phyloP scores from a whole-genome alignment of 2,329 filamentous ascomycete species.

The Leptoxyphium fumago region DNA sequence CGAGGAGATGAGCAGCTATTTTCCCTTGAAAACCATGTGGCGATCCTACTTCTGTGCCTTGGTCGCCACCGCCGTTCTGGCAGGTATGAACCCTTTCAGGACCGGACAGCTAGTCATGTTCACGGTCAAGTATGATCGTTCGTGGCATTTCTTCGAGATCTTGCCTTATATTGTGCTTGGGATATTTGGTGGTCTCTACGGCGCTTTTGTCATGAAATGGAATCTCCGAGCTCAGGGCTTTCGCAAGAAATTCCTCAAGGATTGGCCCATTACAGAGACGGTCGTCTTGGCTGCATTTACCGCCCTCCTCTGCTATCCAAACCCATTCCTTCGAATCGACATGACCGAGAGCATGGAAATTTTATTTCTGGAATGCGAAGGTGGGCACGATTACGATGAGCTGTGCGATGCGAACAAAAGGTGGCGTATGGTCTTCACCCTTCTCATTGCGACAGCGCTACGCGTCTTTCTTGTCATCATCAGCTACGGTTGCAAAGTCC shows the following conservation, averaged over 20 bases:
- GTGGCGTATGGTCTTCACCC: conserved; percentile 62
- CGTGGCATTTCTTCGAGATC: conserved; percentile 96
- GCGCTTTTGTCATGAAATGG: conserved; percentile 96
- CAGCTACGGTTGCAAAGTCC: conserved; percentile 95
- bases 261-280: conserved; percentile 76
- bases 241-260: conserved; percentile 75
- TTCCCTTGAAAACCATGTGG: conserved; percentile 95
- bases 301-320: conserved; percentile 89
- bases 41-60: conserved; percentile 95
- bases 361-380: conserved; percentile 84
- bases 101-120: conserved; percentile 99
- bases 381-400: conserved; percentile 72
- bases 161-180: conserved; percentile 86
- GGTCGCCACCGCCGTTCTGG: conserved; percentile 81
- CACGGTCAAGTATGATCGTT: conserved; percentile 85
- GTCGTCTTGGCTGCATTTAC: conserved; percentile 70
- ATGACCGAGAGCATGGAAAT: conserved; percentile 99
- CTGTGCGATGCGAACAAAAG: conserved; percentile 70
- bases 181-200: conserved; percentile 86
- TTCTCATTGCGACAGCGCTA: conserved; percentile 65
- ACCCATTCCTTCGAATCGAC: conserved; percentile 87
- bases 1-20: conserved; percentile 95
- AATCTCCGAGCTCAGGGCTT: conserved; percentile 84
- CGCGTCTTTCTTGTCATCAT: conserved; percentile 79
- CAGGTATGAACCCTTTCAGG: conserved; percentile 93